Percentiles rank a stretch among this genome's conserved stretches.
Conservation (phyloP, 371 early-diverging fungal species). For the Mortierella sp. region DNA sequence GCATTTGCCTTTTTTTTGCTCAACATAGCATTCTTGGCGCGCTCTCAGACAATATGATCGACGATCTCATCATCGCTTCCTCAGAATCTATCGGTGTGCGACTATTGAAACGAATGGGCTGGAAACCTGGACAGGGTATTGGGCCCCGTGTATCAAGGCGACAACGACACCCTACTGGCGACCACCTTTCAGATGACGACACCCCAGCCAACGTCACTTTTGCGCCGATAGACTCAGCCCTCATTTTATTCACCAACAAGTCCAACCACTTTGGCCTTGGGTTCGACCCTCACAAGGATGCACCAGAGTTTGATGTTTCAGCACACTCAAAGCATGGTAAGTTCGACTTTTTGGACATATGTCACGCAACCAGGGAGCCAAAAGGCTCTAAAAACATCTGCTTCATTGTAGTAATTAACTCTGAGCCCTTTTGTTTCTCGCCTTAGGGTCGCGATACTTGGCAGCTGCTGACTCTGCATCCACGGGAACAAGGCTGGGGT, state of each 20-base stretch:
- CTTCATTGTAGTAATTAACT: background rate
- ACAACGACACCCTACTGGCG: slow-evolving; percentile 52
- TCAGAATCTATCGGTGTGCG: slow-evolving; percentile 72
- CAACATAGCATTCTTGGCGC: slow-evolving; percentile 59
- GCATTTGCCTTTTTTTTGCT: background rate
- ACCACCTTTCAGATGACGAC: slow-evolving; percentile 61
- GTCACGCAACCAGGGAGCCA: slow-evolving; percentile 2
- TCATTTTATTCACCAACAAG: slow-evolving; percentile 70
- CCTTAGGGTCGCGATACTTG: slow-evolving; percentile 33
- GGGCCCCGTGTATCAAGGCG: slow-evolving; percentile 73
- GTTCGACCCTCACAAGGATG: slow-evolving; percentile 73
- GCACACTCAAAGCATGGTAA: slow-evolving; percentile 41
- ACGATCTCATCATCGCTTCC: slow-evolving; percentile 75
- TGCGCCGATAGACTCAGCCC: slow-evolving; percentile 82
- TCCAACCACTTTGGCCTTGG: slow-evolving; percentile 79
- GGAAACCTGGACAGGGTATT: slow-evolving; percentile 89
- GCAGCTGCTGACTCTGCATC: slow-evolving; percentile 4
- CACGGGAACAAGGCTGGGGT: slow-evolving; percentile 20
- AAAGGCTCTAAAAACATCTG: no score
- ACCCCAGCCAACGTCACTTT: slow-evolving; percentile 65
- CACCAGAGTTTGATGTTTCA: slow-evolving; percentile 72
- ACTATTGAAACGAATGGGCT: slow-evolving; percentile 84
- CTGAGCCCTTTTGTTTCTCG: background rate
- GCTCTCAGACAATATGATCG: slow-evolving; percentile 62
- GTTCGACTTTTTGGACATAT: background rate